Evolutionary conservation across 331 rosid species (phyloP).

Genomic region (Acacia pycnantha): DNA sequence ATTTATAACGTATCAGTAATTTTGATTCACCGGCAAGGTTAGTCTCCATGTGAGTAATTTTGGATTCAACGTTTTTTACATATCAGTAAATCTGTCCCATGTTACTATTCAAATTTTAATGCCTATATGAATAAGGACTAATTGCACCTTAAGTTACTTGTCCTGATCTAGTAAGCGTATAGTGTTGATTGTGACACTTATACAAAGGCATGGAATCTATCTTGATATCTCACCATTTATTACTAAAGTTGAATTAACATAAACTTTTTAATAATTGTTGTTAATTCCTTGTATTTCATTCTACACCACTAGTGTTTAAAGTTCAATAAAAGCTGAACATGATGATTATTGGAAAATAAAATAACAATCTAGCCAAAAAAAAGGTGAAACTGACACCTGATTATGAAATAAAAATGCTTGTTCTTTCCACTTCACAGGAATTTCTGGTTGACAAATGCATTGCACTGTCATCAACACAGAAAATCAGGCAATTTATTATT

Average conservation of each 20-base stretch:
- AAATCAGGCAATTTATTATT: neutral
- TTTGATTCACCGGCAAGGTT: neutral
- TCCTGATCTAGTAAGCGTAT: neutral
- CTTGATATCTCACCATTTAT: neutral
- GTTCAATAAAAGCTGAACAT: neutral
- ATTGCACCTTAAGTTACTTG: neutral
- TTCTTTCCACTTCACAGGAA: neutral
- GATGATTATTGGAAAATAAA: neutral
- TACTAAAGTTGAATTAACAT: neutral
- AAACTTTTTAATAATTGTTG: neutral
- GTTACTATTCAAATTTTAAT: neutral
- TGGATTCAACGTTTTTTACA: neutral
- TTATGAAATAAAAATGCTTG: neutral
- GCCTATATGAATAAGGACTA: neutral
- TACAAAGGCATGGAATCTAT: neutral
- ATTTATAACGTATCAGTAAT: neutral
- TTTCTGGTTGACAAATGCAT: neutral
- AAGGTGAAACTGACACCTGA: neutral
- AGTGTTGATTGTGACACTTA: neutral
- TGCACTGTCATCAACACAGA: neutral
- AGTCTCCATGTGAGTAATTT: neutral
- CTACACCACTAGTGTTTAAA: neutral
- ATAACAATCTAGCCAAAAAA: neutral
- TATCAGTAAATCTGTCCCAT: neutral
- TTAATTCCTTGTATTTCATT: neutral